Percentiles rank a stretch among this genome's conserved stretches.
phyloP scores from a whole-genome alignment of 2,329 filamentous ascomycete species.

The Septoria petroselini region DNA sequence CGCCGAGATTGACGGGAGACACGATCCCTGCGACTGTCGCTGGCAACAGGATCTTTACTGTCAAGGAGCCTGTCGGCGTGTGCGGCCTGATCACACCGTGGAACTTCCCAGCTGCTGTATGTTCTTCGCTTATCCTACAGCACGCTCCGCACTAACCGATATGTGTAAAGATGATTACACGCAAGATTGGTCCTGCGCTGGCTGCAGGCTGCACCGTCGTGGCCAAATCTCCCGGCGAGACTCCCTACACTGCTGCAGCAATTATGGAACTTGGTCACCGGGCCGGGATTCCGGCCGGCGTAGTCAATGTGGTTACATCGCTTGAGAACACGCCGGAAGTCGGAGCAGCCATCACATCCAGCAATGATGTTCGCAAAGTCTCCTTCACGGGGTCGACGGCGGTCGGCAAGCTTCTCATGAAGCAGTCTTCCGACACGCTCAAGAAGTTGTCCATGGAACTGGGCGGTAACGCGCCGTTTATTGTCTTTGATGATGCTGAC shows the following conservation, averaged over 20 bases:
- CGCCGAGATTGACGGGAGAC: slow-evolving; percentile 69
- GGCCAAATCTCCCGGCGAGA: slow-evolving; percentile 81
- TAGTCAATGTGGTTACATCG: slow-evolving; percentile 84
- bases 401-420: slow-evolving; percentile 31
- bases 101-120: slow-evolving; percentile 27
- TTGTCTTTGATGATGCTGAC: slow-evolving; percentile 34
- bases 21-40: slow-evolving; percentile 68
- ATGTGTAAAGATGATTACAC: slow-evolving; percentile 22
- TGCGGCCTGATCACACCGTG: slow-evolving; percentile 76
- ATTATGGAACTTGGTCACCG: slow-evolving; percentile 81
- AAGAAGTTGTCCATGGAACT: slow-evolving; percentile 31
- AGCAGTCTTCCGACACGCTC: slow-evolving; percentile 22
- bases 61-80: slow-evolving; percentile 82
- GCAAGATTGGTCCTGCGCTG: slow-evolving; percentile 40
- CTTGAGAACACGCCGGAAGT: slow-evolving; percentile 75
- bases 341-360: slow-evolving; percentile 71
- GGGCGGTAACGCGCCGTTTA: slow-evolving; percentile 32
- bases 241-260: slow-evolving; percentile 84
- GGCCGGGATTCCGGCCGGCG: slow-evolving; percentile 90
- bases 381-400: slow-evolving; percentile 32
- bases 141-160: background rate
- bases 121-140: background rate
- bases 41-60: slow-evolving; percentile 71
- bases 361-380: slow-evolving; percentile 46
- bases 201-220: slow-evolving; percentile 19